Evolutionary conservation across 2,329 filamentous ascomycete genomes (phyloP).

Genomic region (Aspergillus caelatus): DNA sequence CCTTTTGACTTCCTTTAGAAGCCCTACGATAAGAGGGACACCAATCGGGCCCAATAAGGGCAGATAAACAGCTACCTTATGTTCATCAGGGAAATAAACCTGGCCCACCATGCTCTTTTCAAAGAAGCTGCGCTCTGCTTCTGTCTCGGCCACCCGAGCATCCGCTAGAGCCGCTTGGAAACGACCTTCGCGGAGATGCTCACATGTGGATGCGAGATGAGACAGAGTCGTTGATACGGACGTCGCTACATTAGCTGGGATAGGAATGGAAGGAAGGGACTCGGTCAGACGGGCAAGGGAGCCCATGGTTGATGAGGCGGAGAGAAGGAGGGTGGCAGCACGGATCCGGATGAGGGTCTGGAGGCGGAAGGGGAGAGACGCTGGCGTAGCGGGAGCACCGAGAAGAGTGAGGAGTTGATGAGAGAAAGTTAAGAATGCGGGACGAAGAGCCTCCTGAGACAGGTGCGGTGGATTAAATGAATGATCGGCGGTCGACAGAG

Average conservation of each 20-base stretch:
- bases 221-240: constrained; percentile 78
- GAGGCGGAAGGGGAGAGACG: constrained; percentile 79
- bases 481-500: constrained; percentile 40
- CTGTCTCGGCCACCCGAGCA: constrained; percentile 80
- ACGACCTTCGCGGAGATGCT: constrained; percentile 63
- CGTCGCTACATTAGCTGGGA: constrained; percentile 81
- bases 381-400: constrained; percentile 76
- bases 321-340: constrained; percentile 80
- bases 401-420: constrained; percentile 86
- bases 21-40: constrained; percentile 82
- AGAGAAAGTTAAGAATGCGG: constrained; percentile 86
- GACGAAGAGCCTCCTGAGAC: constrained; percentile 67
- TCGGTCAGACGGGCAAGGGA: constrained; percentile 83
- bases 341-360: constrained; percentile 84
- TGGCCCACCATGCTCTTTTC: constrained; percentile 99
- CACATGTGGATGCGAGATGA: constrained; percentile 77
- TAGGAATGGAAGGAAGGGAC: constrained; percentile 86
- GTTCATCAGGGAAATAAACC: constrained; percentile 97
- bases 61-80: constrained; percentile 95
- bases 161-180: constrained; percentile 72
- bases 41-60: constrained; percentile 88
- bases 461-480: constrained; percentile 53
- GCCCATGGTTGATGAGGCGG: constrained; percentile 91
- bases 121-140: constrained; percentile 93
- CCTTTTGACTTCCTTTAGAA: constrained; percentile 77